phyloP scores from a whole-genome alignment of 2,329 filamentous ascomycete genomes.

The Rachicladosporium sp. region DNA sequence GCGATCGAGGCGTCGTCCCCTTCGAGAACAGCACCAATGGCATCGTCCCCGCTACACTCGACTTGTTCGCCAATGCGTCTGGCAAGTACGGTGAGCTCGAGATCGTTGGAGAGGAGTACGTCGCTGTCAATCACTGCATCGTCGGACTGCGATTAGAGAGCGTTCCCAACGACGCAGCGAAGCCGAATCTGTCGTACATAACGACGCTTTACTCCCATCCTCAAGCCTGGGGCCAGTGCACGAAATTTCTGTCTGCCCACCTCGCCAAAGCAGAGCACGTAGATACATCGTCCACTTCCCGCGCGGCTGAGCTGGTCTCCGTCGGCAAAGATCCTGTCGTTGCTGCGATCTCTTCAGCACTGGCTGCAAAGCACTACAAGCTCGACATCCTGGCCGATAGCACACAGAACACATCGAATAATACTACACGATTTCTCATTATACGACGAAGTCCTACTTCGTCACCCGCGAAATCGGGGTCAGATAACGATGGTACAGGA shows the following conservation, averaged over 20 bases:
- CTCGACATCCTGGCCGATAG: conserved; percentile 56
- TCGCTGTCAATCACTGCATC: conserved; percentile 80
- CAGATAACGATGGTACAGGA: conserved; percentile 1
- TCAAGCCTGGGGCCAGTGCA: conserved; percentile 90
- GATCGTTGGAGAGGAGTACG: conserved; percentile 73
- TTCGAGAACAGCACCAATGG: conserved; percentile 97
- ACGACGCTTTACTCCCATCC: conserved; percentile 80
- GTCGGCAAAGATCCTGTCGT: conserved; percentile 42
- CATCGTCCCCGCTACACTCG: conserved; percentile 77
- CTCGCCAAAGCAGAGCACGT: conserved; percentile 66
- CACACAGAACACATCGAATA: conserved; percentile 63
- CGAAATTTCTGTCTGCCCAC: conserved; percentile 55
- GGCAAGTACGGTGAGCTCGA: conserved; percentile 52
- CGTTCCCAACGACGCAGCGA: background rate
- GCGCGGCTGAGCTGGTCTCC: conserved; percentile 61
- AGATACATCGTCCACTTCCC: conserved; percentile 75
- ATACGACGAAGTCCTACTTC: conserved; percentile 28
- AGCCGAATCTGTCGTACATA: conserved; percentile 47
- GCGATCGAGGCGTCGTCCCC: conserved; percentile 71
- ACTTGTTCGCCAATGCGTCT: conserved; percentile 69
- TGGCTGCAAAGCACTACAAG: conserved; percentile 57
- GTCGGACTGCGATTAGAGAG: conserved; percentile 38
- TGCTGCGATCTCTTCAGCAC: conserved; percentile 66
- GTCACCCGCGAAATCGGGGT: background rate
- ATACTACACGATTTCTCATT: conserved; percentile 69